A percentile compares a stretch with the other conserved stretches of the same genome.
Conservation (phyloP, 345 rosid genomes). For the Salix dunnii region DNA sequence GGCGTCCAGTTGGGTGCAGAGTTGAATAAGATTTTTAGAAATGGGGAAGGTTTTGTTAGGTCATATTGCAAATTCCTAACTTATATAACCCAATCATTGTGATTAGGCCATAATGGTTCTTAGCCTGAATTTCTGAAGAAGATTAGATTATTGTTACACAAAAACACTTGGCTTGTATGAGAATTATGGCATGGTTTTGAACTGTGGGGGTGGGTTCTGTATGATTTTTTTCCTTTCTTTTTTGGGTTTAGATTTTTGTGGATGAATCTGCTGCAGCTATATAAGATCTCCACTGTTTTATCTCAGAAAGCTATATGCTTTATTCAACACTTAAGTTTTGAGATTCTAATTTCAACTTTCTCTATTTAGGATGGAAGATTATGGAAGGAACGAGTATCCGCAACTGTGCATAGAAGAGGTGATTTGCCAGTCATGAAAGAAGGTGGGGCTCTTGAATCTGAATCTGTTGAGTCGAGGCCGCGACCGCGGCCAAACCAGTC, state of each 20-base stretch:
- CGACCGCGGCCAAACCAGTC: conserved; percentile 37
- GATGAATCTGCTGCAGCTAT: not conserved
- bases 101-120: not conserved
- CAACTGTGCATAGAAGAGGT: conserved; percentile 48
- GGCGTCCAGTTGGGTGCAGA: not conserved
- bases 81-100: not conserved
- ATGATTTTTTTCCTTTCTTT: not conserved
- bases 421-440: conserved; percentile 68
- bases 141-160: not conserved
- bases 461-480: conserved; percentile 33
- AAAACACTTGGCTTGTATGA: not conserved
- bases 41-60: not conserved
- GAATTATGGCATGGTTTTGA: not conserved
- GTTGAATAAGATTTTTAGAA: no score
- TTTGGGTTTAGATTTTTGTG: not conserved
- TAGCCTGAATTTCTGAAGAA: not conserved
- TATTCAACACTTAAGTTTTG: not conserved
- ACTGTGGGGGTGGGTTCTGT: not conserved
- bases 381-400: conserved; percentile 89
- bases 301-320: not conserved
- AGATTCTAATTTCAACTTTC: conserved; percentile 4
- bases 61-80: not conserved
- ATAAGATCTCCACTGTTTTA: not conserved
- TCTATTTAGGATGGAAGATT: conserved; percentile 74
- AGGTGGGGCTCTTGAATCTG: conserved; percentile 47